These are phyloP conservation scores for Kazachstania viticola DNA, from an alignment of 805 yeast genomes.

Conservation along the genomic window DNA sequence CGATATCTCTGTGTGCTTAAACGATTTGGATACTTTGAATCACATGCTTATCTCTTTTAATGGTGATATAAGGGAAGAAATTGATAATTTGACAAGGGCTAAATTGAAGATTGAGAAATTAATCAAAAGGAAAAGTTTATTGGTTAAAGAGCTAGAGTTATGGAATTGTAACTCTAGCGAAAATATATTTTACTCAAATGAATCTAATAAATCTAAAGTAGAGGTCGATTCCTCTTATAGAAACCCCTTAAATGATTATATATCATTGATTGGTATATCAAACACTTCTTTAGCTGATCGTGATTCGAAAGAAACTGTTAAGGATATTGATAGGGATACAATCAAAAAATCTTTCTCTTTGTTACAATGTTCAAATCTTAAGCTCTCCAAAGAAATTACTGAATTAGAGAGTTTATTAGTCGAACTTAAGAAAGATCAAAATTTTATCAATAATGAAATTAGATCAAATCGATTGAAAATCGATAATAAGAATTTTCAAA, in stretches of 20 bases:
- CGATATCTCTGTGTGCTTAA: slow-evolving; percentile 20
- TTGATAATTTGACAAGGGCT: slow-evolving; percentile 6
- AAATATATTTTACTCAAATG: slow-evolving; percentile 4
- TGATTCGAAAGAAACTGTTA: neutral
- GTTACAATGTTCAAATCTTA: slow-evolving; percentile 5
- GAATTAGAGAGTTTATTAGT: slow-evolving; percentile 13
- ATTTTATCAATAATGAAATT: slow-evolving; percentile 16
- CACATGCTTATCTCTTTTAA: slow-evolving; percentile 15
- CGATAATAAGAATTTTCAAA: slow-evolving; percentile 5
- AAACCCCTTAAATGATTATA: slow-evolving; percentile 12
- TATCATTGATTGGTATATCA: slow-evolving; percentile 16
- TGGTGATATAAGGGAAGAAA: slow-evolving; percentile 17
- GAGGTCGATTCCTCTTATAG: slow-evolving; percentile 6
- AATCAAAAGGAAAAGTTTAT: slow-evolving; percentile 5
- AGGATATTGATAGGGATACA: neutral
- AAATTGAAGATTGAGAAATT: slow-evolving; percentile 9
- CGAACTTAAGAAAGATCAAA: slow-evolving; percentile 15
- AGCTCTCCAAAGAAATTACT: slow-evolving; percentile 10
- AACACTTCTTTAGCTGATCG: slow-evolving; percentile 13
- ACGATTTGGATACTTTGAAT: slow-evolving; percentile 19
- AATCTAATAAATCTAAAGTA: slow-evolving; percentile 2
- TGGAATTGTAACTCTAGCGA: neutral
- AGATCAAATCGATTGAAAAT: slow-evolving; percentile 7
- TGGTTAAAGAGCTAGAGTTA: slow-evolving; percentile 4
- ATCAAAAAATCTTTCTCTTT: slow-evolving; percentile 5